Conservation (phyloP, 345 rosid genomes). For the Zanthoxylum bungeanum region DNA sequence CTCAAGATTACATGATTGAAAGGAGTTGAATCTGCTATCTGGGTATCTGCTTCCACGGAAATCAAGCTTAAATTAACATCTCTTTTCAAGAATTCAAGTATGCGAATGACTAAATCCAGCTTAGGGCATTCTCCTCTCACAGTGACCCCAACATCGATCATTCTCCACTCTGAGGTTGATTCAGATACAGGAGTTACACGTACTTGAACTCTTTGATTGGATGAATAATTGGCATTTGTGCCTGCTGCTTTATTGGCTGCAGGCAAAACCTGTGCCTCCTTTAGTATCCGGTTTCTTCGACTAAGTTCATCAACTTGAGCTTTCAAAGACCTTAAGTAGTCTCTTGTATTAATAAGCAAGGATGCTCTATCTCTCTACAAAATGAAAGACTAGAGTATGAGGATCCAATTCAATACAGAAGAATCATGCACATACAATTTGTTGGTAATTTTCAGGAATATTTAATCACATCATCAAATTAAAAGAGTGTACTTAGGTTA, state of each 20-base stretch:
- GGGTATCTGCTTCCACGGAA: conserved; percentile 51
- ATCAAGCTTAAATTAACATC: conserved; percentile 42
- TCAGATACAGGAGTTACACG: conserved; percentile 30
- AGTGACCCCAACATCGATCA: conserved; percentile 46
- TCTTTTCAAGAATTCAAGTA: conserved; percentile 65
- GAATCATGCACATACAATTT: background rate
- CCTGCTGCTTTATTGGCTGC: conserved; percentile 18
- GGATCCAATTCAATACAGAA: background rate
- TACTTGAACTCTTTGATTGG: conserved; percentile 34
- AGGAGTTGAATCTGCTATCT: conserved; percentile 19
- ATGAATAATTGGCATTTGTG: conserved; percentile 5
- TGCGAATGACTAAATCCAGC: conserved; percentile 37
- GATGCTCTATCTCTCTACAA: conserved; percentile 74
- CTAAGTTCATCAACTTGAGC: conserved; percentile 50
- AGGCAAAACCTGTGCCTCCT: conserved; percentile 42
- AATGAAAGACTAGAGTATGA: background rate
- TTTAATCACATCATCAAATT: too few relatives aligned
- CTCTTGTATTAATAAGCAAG: conserved; percentile 53
- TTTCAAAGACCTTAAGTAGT: conserved; percentile 44
- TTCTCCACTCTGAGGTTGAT: conserved; percentile 42
- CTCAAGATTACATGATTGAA: conserved; percentile 37
- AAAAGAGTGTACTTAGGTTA: too few relatives aligned
- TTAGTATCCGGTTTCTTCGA: conserved; percentile 39
- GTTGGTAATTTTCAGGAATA: too few relatives aligned
- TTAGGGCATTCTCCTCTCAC: conserved; percentile 39